These are phyloP conservation scores for Globisporangium nodosum DNA, from an alignment of 352 stramenopile genomes.

Conservation along the genomic window DNA sequence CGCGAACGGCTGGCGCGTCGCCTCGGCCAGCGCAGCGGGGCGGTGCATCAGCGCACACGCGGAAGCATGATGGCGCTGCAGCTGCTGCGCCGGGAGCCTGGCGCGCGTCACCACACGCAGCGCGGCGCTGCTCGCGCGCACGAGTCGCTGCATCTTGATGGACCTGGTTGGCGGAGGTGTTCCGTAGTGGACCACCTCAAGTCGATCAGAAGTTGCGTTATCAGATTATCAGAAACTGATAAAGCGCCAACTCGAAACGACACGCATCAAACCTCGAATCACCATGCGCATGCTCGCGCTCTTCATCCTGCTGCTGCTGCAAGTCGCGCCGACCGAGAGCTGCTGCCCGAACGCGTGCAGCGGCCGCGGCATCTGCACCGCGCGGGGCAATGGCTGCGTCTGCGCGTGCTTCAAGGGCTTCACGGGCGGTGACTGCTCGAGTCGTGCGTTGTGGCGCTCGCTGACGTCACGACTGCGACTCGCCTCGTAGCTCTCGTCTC, in stretches of 20 bases:
- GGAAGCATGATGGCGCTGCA: not conserved
- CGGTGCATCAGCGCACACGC: not conserved
- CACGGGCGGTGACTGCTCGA: slow-evolving; percentile 88
- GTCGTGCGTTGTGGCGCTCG: slow-evolving; percentile 19
- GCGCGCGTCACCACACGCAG: not conserved
- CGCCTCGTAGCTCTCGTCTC: too few species aligned
- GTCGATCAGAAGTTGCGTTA: too few species aligned
- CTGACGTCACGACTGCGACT: not conserved
- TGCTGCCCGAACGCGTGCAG: slow-evolving; percentile 66
- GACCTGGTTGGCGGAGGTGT: not conserved
- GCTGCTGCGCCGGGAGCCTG: not conserved
- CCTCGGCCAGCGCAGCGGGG: not conserved
- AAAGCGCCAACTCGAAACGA: not conserved
- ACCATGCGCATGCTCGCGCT: not conserved
- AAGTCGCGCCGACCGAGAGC: slow-evolving; percentile 9
- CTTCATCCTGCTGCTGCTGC: slow-evolving; percentile 8
- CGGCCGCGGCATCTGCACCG: slow-evolving; percentile 53
- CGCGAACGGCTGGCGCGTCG: not conserved
- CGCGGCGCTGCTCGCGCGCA: not conserved
- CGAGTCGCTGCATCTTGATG: slow-evolving; percentile 9
- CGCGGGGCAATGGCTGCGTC: slow-evolving; percentile 56
- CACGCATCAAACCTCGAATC: not conserved
- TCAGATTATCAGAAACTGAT: not conserved
- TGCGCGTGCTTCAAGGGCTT: slow-evolving; percentile 86
- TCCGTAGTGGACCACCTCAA: too few species aligned